Base-by-base conservation (phyloP, 2,329 filamentous ascomycete species). In the Proliferodiscus dingleyae region DNA sequence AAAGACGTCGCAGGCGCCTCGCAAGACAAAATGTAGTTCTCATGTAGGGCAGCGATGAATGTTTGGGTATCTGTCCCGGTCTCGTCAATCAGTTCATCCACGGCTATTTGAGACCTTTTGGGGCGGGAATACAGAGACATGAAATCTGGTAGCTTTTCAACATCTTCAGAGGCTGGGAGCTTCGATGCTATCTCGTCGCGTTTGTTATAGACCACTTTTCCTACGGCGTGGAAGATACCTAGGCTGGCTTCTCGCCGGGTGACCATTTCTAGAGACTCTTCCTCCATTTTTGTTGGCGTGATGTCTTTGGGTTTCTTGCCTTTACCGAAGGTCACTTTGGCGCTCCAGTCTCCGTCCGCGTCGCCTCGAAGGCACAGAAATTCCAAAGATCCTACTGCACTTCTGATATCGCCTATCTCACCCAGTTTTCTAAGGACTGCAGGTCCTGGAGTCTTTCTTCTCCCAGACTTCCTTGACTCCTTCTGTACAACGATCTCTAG, bases 201-300 rank as follows among this genome's bases (percentile, higher is more conserved):
- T 64, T 96, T 98, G 70, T 98, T 98, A 70, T 97, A 95, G 1
- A 97, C 83, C 2, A 98, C 87, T 63, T 93, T 96, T 3, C 91
- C 93, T 10, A 97, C 87, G 0, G 93, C 89, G 64, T 98, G 93
- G 61, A 98, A 98, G 41, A 98, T 89, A 1, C 91, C 93, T 2
- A 98, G 72, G 52, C 85, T 95, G 13, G 87, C 84, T 68, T 97
- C 93, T 45, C 93, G 80, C 60, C 90, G 88, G 1, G 87, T 89
- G 18, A 97, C 79, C 48, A 93, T 71, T 60, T 89, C 81, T 8
- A 97, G 67, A 4, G 82, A 90, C 52, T 94, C 85, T 47, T 79
- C 73, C 64, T 97, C 93, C 60, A 85, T 83, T 50, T 78, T 77
- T 0, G 89, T 95, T 47, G 95, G 66, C 3, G 70, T 67, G 7